A percentile compares a stretch with the other conserved stretches of the same genome.
Conservation (phyloP, 495 filamentous ascomycete genomes). For the Astrocystis sublimbata region DNA sequence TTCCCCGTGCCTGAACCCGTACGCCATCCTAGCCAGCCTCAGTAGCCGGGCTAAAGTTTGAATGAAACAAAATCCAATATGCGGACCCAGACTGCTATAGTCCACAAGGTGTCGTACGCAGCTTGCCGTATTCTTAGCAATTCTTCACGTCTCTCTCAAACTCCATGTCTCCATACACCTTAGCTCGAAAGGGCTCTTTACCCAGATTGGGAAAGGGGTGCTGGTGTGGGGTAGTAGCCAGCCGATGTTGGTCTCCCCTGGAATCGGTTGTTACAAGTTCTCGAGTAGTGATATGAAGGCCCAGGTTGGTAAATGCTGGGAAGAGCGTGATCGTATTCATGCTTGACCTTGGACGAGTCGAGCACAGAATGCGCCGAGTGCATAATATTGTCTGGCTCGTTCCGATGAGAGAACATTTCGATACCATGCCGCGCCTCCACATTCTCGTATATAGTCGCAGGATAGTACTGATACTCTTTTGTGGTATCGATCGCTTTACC, state of each 20-base stretch:
- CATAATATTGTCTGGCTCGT: constrained; percentile 37
- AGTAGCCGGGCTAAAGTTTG: constrained; percentile 18
- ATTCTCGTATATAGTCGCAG: constrained; percentile 45
- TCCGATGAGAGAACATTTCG: constrained; percentile 44
- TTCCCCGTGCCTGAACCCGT: constrained; percentile 24
- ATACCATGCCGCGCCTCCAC: constrained; percentile 41
- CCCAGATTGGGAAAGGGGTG: constrained; percentile 35
- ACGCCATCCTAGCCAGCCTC: constrained; percentile 27
- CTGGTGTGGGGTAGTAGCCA: constrained; percentile 51
- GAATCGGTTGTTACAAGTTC: constrained; percentile 43
- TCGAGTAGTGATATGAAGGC: constrained; percentile 36
- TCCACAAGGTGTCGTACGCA: constrained; percentile 19
- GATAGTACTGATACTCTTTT: constrained; percentile 52
- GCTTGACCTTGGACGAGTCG: constrained; percentile 42
- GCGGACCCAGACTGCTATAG: constrained; percentile 15
- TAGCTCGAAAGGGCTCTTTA: constrained; percentile 13
- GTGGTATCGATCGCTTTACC: constrained; percentile 44
- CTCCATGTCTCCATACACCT: constrained; percentile 6
- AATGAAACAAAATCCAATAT: constrained; percentile 28
- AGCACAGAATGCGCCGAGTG: constrained; percentile 21
- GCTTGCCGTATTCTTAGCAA: constrained; percentile 7
- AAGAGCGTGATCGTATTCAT: constrained; percentile 42
- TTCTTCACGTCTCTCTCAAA: constrained; percentile 11
- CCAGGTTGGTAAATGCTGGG: constrained; percentile 44
- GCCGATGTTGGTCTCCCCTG: constrained; percentile 46